A percentile compares a stretch with the other conserved stretches of the same genome.
Evolutionary conservation across 1,284 basidiomycete genomes (phyloP).

Genomic region (Gymnopus androsaceus): DNA sequence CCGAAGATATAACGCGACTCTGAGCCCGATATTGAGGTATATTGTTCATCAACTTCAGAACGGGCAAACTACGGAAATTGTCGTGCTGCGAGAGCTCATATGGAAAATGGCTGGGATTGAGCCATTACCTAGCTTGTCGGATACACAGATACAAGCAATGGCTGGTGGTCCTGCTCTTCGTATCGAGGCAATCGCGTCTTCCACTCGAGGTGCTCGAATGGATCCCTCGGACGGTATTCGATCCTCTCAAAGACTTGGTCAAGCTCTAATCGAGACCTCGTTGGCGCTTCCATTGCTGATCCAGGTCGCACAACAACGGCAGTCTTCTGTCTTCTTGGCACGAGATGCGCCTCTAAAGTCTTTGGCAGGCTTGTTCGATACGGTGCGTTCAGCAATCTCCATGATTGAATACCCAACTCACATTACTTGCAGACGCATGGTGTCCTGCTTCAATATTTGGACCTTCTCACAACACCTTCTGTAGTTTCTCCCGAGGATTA

Average conservation of each 20-base stretch:
- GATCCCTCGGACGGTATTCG: constrained; percentile 62
- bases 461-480: constrained; percentile 66
- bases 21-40: constrained; percentile 86
- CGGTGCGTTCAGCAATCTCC: constrained; percentile 54
- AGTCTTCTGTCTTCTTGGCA: constrained; percentile 75
- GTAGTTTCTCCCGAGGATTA: constrained; percentile 66
- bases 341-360: constrained; percentile 80
- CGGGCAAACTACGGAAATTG: constrained; percentile 84
- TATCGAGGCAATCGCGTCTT: constrained; percentile 80
- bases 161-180: constrained; percentile 87
- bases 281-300: constrained; percentile 84
- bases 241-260: constrained; percentile 70
- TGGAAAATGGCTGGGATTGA: constrained; percentile 97
- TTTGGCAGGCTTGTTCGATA: constrained; percentile 84
- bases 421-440: constrained; percentile 64
- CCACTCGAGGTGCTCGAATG: constrained; percentile 67
- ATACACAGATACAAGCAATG: constrained; percentile 87
- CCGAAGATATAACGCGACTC: constrained; percentile 82
- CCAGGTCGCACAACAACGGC: constrained; percentile 85
- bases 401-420: background rate
- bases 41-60: constrained; percentile 88
- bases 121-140: constrained; percentile 85
- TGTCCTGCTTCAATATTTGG: constrained; percentile 75
- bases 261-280: constrained; percentile 67
- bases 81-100: constrained; percentile 90